Conservation (phyloP, 805 yeast species). For the Saturnispora diversa region DNA sequence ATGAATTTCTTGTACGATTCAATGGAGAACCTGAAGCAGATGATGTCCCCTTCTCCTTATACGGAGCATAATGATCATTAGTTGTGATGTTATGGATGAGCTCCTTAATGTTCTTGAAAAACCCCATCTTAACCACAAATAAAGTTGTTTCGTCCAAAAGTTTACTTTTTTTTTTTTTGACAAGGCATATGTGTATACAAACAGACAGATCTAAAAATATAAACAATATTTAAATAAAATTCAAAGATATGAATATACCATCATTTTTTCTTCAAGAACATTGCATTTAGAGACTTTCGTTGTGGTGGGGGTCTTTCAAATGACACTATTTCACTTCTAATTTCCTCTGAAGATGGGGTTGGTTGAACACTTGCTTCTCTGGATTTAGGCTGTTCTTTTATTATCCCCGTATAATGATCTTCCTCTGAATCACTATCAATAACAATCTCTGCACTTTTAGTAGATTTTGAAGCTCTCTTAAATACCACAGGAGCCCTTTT, state of each 20-base stretch:
- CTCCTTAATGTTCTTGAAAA: slow-evolving; percentile 29
- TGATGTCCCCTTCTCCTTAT: slow-evolving; percentile 31
- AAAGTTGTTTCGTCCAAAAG: slow-evolving; percentile 1
- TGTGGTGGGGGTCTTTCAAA: slow-evolving; percentile 1
- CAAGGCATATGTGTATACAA: neutral
- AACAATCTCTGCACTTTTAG: neutral
- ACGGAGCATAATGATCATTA: slow-evolving; percentile 52
- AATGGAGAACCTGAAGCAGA: slow-evolving; percentile 26
- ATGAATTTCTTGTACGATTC: slow-evolving; percentile 19
- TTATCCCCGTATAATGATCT: neutral
- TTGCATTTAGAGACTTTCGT: slow-evolving; percentile 2
- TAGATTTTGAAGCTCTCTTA: neutral
- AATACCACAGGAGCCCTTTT: slow-evolving; percentile 2
- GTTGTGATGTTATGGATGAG: slow-evolving; percentile 44
- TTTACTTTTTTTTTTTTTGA: neutral
- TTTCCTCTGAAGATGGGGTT: neutral
- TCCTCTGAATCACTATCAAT: neutral
- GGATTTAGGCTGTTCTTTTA: neutral
- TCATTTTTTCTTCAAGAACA: slow-evolving; percentile 2
- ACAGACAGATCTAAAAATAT: neutral
- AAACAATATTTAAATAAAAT: neutral
- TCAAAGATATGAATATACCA: neutral
- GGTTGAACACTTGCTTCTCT: neutral
- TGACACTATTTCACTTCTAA: neutral
- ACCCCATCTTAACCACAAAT: slow-evolving; percentile 19